Evolutionary conservation across 1,284 basidiomycete genomes (phyloP), one percentile per base, ranked within the genome.

Genomic region (Rhizoctonia solani): DNA sequence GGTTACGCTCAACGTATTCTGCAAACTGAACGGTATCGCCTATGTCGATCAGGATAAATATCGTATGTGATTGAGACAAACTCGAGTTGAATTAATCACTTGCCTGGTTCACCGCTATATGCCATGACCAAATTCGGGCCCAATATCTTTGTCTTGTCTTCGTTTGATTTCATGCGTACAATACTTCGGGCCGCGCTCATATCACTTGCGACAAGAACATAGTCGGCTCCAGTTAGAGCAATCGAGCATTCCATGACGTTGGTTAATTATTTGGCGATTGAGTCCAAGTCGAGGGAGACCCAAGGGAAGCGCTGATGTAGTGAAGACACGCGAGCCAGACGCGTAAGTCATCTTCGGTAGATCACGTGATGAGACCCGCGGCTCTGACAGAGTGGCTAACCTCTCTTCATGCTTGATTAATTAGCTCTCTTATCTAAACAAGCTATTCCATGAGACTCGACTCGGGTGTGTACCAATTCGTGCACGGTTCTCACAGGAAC

Each of bases 11-110:
- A 71, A 98, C 85, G 74, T 86, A 99, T 79, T 99, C 96, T 4
- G 96, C 92, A 75, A 99, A 98, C 76, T 98, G 93, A 29, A 97
- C 82, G 25, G 97, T 99, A 76, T 99, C 97, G 69, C 96, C 96
- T 92, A 73, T 39, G 37, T n/a, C n/a, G 16, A 16, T 8, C 37
- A 8, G 37, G 16, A 16, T 39, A 16, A 39, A 16, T 39, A 19
- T 46, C 9, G 44, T 11, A 19, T 11, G 11, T 5, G 44, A 46
- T 9, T 46, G 21, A 29, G 13, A 56, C n/a, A n/a, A n/a, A n/a
- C n/a, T n/a, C 54, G 25, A n/a, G 34, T 55, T 29, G 66, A 21
- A 47, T 29, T 56, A 39, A 56, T 4, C n/a, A 78, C 85, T 63
- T 63, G 90, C 93, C 92, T 77, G 93, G 91, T 78, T 98, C 94